These are phyloP conservation scores for Wickerhamiella sergipiensis DNA, from an alignment of 805 yeast species.

Conservation along the genomic window DNA sequence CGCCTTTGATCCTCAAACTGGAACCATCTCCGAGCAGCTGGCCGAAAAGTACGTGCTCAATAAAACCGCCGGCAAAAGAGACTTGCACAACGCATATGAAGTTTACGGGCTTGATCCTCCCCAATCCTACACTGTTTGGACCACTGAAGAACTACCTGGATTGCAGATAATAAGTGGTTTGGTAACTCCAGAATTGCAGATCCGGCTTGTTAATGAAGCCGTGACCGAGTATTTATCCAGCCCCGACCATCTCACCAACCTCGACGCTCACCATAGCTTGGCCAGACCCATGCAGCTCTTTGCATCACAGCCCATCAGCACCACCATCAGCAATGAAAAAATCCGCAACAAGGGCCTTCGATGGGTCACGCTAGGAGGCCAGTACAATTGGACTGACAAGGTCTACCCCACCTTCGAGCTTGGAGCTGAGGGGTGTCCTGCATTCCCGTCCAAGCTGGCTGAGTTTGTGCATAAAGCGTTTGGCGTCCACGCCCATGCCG, in stretches of 20 bases:
- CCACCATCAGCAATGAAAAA: conserved; percentile 7
- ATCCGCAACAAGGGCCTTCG: conserved; percentile 23
- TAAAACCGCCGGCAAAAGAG: not conserved
- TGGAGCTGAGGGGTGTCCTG: conserved; percentile 22
- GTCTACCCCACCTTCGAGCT: conserved; percentile 27
- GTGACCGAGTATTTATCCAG: conserved; percentile 23
- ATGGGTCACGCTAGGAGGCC: conserved; percentile 36
- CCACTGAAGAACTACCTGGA: conserved; percentile 25
- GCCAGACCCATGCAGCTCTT: conserved; percentile 24
- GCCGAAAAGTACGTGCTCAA: not conserved
- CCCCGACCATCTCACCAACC: conserved; percentile 25
- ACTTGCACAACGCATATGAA: conserved; percentile 1
- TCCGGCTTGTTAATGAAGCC: conserved; percentile 19
- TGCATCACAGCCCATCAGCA: conserved; percentile 1
- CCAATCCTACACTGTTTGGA: conserved; percentile 7
- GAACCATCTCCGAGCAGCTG: not conserved
- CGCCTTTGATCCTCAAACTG: conserved; percentile 11
- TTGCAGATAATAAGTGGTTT: conserved; percentile 19
- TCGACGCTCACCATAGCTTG: conserved; percentile 23
- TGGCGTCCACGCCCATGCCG: conserved; percentile 26
- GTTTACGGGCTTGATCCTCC: conserved; percentile 4
- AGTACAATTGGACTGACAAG: conserved; percentile 32
- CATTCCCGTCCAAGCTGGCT: conserved; percentile 21
- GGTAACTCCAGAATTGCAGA: conserved; percentile 20
- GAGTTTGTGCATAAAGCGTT: conserved; percentile 15